Base-by-base conservation (phyloP, 169 alveolate species). In the Babesia divergens region DNA sequence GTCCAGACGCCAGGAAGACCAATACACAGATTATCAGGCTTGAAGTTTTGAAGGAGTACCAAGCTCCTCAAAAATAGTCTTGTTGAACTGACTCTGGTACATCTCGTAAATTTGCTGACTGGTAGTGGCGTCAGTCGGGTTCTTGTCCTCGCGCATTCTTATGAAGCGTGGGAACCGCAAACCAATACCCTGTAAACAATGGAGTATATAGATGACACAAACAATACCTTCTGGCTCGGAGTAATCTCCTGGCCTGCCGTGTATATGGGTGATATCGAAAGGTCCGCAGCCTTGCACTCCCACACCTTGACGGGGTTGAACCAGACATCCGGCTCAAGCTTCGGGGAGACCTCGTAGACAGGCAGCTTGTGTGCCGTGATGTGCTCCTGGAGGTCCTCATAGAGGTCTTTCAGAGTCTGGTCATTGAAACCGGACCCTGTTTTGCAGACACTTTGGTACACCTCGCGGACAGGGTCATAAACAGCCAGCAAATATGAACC, bases 261-360 rank as follows among this genome's bases (percentile, higher is more conserved):
- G 84, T 98, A 97, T 4, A 94, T 95, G 9, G 99, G 99, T 20
- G 98, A 93, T 28, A 97, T 80, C 16, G 98, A 89, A 24, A 98
- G 75, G 77, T 98, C 99, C 1, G 99, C 99, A 8, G 97, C 98
- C 69, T 95, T 94, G 26, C 97, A 83, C 74, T 98, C 99, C 98
- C 99, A 94, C 31, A 98, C 99, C 54, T 91, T 84, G n/a, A 82
- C 84, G 24, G 99, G 98, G 58, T 81, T 86, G 54, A 91, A 83
- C 95, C 95, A 91, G 1, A 91, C 93, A 47, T 91, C 95, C 3
- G 95, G 95, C 70, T 74, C 86, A 74, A 91, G 40, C 74, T 86
- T 86, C 49, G 74, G 91, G 3, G 90, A 64, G 9, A 89, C 93
- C 24, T 81, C 92, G 35, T 85, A 89, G 35, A 47, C 60, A 0